These are phyloP conservation scores for Thozetella sp. DNA, from an alignment of 495 filamentous ascomycete species.

Conservation along the genomic window DNA sequence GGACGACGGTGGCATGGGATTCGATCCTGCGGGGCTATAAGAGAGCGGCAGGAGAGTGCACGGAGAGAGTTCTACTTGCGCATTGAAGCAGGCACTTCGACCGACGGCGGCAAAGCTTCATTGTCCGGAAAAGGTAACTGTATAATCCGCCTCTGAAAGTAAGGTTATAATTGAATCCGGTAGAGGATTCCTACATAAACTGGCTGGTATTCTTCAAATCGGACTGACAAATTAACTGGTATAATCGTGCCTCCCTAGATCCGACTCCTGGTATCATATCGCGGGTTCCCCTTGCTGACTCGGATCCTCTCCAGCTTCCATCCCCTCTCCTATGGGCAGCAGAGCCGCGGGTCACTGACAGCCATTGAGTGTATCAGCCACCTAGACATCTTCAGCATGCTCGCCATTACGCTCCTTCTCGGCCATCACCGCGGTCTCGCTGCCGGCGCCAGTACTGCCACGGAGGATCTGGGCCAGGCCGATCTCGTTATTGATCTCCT, in stretches of 20 bases:
- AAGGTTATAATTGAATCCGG: no score
- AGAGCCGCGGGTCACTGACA: no score
- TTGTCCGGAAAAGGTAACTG: no score
- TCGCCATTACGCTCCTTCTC: conserved; percentile 22
- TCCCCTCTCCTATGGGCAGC: no score
- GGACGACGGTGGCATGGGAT: neutral
- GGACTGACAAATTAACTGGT: neutral
- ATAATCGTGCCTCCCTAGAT: neutral
- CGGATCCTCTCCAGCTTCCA: no score
- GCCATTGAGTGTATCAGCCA: no score
- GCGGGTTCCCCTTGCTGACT: neutral
- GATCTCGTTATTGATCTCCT: conserved; percentile 72
- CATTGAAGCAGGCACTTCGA: no score
- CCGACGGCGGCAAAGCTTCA: no score
- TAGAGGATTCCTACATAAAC: no score
- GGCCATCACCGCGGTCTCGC: conserved; percentile 14
- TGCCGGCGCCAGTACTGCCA: conserved; percentile 15
- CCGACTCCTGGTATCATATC: neutral
- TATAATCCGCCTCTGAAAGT: neutral
- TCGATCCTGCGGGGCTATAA: neutral
- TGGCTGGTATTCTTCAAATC: no score
- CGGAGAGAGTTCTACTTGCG: no score
- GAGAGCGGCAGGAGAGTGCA: neutral
- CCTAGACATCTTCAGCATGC: conserved; percentile 14
- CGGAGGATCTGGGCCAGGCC: conserved; percentile 53